Conservation (phyloP, 345 rosid species). For the Bruguiera gymnorhiza region DNA sequence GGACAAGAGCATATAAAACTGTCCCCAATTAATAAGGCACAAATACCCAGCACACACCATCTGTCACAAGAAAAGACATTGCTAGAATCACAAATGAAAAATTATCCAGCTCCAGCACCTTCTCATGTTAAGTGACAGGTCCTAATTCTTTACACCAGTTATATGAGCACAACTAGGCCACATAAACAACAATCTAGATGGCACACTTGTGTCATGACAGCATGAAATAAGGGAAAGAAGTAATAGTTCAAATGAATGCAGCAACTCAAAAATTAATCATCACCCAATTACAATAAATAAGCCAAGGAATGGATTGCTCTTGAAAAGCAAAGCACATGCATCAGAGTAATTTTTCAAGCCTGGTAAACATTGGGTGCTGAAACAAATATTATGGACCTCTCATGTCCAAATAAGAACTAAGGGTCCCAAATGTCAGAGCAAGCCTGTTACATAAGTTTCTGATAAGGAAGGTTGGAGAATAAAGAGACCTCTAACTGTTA, state of each 20-base stretch:
- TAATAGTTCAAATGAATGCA: neutral
- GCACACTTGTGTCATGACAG: neutral
- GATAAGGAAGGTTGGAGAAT: too few species aligned
- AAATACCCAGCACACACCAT: neutral
- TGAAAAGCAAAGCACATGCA: neutral
- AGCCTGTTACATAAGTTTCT: too few species aligned
- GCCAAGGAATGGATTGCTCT: neutral
- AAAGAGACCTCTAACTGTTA: too few species aligned
- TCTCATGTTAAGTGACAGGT: neutral
- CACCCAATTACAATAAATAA: neutral
- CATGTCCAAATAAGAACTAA: neutral
- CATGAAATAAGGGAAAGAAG: neutral
- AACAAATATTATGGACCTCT: neutral
- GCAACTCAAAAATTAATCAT: neutral
- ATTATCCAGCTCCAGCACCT: too few species aligned
- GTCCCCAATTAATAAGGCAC: too few species aligned
- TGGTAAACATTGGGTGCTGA: neutral
- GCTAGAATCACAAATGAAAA: too few species aligned
- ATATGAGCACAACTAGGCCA: neutral
- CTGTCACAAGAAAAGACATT: too few species aligned
- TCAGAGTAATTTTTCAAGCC: neutral
- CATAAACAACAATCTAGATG: neutral
- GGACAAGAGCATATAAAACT: neutral
- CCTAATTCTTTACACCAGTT: neutral
- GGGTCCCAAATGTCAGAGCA: too few species aligned